These are phyloP conservation scores for Coprinopsis strossmayeri DNA, from an alignment of 768 basidiomycete species.

Conservation along the genomic window DNA sequence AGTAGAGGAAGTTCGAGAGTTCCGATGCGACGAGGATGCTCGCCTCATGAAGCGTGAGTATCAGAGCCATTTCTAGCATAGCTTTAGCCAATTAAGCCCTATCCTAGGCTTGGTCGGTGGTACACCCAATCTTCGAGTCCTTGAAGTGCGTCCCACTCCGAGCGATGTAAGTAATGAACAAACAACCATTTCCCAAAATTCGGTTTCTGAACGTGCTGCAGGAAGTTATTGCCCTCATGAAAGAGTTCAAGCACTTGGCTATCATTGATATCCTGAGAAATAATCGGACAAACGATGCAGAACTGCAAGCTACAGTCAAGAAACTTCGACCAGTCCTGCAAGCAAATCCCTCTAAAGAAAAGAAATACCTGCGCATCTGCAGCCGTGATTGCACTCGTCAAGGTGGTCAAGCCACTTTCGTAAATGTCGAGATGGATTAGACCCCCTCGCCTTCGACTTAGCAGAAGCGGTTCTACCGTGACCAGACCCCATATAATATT, in stretches of 20 bases:
- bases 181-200: background rate
- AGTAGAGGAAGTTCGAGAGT: slow-evolving; percentile 4
- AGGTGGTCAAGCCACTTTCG: background rate
- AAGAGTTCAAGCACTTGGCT: background rate
- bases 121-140: background rate
- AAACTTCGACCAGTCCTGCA: background rate
- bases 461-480: too few species aligned
- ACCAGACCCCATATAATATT: too few species aligned
- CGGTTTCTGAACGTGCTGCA: too few species aligned
- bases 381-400: background rate
- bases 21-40: background rate
- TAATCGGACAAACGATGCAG: background rate
- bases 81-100: background rate
- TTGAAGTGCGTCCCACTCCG: background rate
- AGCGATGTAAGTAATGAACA: background rate
- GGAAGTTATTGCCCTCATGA: background rate
- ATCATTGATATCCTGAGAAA: slow-evolving; percentile 1
- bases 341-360: background rate
- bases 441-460: background rate
- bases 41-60: slow-evolving; percentile 7
- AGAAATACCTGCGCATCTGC: slow-evolving; percentile 3
- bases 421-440: background rate
- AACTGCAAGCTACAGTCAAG: background rate
- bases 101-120: slow-evolving; percentile 3
- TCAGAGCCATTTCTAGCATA: background rate